Percentiles rank a stretch among this genome's conserved stretches.
Evolutionary conservation across 2,329 filamentous ascomycete genomes (phyloP).

Genomic region (Ceratocystis colombiana): DNA sequence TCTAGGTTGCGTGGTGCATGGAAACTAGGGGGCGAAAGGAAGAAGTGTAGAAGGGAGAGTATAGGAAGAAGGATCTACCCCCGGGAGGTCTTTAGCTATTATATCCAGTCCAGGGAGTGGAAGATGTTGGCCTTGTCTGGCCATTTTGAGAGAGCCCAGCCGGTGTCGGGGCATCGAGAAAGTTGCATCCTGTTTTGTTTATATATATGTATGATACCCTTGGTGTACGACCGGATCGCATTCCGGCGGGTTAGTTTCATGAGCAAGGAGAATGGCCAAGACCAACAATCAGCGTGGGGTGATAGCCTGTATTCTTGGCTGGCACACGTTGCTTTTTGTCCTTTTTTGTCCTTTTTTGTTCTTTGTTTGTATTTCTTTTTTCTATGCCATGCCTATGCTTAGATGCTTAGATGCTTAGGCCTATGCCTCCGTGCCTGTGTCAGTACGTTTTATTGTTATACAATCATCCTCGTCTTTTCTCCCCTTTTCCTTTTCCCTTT

Average conservation of each 20-base stretch:
- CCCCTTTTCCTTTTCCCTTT: neutral
- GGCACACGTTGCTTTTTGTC: neutral
- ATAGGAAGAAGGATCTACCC: no score
- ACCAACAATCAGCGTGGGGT: neutral
- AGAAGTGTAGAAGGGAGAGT: neutral
- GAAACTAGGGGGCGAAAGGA: slow-evolving; percentile 17
- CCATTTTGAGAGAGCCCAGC: no score
- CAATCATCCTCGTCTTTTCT: neutral
- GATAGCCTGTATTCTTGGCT: neutral
- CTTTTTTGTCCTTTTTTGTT: neutral
- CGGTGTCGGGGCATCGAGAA: no score
- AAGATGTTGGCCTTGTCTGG: no score
- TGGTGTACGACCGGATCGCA: neutral
- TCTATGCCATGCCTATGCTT: neutral
- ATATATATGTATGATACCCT: slow-evolving; percentile 14
- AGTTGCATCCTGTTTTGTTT: neutral
- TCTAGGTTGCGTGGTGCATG: slow-evolving; percentile 47
- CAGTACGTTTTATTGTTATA: no score
- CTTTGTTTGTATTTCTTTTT: neutral
- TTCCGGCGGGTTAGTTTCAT: neutral
- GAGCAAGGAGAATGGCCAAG: neutral
- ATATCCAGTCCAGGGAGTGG: no score
- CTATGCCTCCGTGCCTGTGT: no score
- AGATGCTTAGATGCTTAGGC: neutral
- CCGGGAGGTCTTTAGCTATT: no score